phyloP scores from a whole-genome alignment of 306 rosid species.

The Begonia masoniana region DNA sequence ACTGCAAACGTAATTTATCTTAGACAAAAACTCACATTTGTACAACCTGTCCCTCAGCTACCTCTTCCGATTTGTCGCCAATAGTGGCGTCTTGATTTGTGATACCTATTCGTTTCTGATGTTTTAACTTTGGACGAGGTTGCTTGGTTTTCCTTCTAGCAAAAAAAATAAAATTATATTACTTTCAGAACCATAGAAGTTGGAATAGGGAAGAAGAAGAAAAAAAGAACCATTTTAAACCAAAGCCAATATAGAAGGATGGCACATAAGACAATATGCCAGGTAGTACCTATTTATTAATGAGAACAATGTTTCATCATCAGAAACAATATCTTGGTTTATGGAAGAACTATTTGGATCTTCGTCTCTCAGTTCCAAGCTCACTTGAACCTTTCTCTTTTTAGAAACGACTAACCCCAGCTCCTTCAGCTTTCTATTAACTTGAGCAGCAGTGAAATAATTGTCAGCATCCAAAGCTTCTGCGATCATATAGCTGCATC shows the following conservation, averaged over 20 bases:
- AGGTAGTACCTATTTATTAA: constrained; percentile 42
- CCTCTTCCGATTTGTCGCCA: constrained; percentile 15
- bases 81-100: constrained; percentile 13
- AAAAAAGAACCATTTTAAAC: not conserved
- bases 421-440: constrained; percentile 78
- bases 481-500: constrained; percentile 83
- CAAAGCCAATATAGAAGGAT: not conserved
- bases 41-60: constrained; percentile 10
- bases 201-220: not conserved
- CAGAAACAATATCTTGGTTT: constrained; percentile 35
- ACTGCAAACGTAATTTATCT: not conserved
- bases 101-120: constrained; percentile 20
- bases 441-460: constrained; percentile 57
- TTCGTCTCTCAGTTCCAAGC: constrained; percentile 18
- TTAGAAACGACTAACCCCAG: constrained; percentile 51
- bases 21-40: constrained; percentile 18
- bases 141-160: constrained; percentile 29
- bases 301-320: constrained; percentile 56
- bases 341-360: constrained; percentile 19
- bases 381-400: constrained; percentile 31
- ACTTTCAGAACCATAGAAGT: not conserved
- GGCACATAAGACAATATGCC: not conserved
- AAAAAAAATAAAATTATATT: constrained; percentile 4
- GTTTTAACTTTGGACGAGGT: constrained; percentile 20
- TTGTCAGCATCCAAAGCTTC: constrained; percentile 51